Evolutionary conservation across 225 moss, liverwort and hornwort species (phyloP), one percentile per base, ranked within the genome.

Genomic region (Rhytidiadelphus loreus): DNA sequence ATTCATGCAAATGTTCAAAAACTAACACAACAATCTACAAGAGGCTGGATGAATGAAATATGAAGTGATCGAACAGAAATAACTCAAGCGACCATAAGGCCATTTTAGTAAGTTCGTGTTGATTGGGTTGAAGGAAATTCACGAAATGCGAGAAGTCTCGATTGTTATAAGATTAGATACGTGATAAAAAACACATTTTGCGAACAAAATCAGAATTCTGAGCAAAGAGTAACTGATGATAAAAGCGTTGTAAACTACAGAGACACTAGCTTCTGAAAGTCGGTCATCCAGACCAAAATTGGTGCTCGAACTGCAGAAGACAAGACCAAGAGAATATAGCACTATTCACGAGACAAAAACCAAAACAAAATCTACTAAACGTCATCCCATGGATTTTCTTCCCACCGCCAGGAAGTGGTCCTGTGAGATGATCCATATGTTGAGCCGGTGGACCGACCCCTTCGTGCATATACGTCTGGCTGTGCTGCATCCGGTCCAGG

Each of bases 381-480:
- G 56, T 90, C 91, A 77, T 92, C 91, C 83, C 91, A 92, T 35
- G 90, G 85, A 65, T 94, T 72, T 61, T 89, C 94, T 86, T 94
- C 91, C 94, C 94, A 92, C 39, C 88, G 90, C 91, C 94, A 92
- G 64, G 90, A 89, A 72, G 89, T 90, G 86, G 53, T 79, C 90
- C 94, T 91, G 57, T 89, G 86, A 72, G 93, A 88, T 50, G 94
- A 88, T 33, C 90, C 88, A 79, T 59, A 90, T 53, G 89, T 52
- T 71, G 94, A 89, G 50, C 92, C 80, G 21, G 87, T 86, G 81
- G 91, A 63, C 87, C 91, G 90, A 89, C 95, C 95, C 74, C 95
- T 95, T 79, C 97, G 97, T 53, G 98, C 97, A 88, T 96, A 97
- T n/a, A 97, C 93, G 63, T 98, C 98, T 88, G 98, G 98, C 88